phyloP scores from a whole-genome alignment of 805 yeast genomes.

The Hanseniaspora lindneri region DNA sequence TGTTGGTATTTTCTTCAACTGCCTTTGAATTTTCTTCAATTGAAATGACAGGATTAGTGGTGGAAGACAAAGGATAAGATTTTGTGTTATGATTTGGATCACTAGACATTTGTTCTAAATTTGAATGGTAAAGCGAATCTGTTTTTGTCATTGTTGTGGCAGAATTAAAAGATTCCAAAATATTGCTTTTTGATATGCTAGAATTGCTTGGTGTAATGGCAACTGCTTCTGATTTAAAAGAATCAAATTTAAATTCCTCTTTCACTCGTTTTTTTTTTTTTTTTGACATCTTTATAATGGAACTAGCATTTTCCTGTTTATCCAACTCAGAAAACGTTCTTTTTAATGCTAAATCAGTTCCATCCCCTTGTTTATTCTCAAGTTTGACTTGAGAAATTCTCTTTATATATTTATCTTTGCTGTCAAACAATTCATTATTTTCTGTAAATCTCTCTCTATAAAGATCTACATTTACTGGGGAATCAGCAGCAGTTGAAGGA shows the following conservation, averaged over 20 bases:
- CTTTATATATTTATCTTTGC: slow-evolving; percentile 23
- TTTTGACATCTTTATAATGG: background rate
- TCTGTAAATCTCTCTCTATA: slow-evolving; percentile 20
- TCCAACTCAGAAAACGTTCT: background rate
- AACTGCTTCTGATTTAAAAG: background rate
- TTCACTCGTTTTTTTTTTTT: background rate
- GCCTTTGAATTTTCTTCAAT: too few species aligned
- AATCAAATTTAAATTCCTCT: too few species aligned
- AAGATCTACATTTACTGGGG: slow-evolving; percentile 23
- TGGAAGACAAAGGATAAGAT: too few species aligned
- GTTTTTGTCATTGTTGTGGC: slow-evolving; percentile 8
- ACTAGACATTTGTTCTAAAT: background rate
- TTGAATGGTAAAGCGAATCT: background rate
- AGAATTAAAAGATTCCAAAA: slow-evolving; percentile 2
- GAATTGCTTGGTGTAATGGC: slow-evolving; percentile 12
- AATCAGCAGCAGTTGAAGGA: slow-evolving; percentile 24
- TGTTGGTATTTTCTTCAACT: background rate
- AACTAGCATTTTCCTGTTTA: background rate
- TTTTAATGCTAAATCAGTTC: background rate
- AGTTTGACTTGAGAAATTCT: slow-evolving; percentile 19
- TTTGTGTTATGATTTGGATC: too few species aligned
- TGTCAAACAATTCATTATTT: slow-evolving; percentile 20
- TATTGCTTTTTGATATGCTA: slow-evolving; percentile 8
- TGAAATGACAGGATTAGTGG: background rate
- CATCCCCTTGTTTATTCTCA: too few species aligned